These are phyloP conservation scores for Colletotrichum sp. DNA, from an alignment of 2,329 filamentous ascomycete genomes.

Conservation along the genomic window DNA sequence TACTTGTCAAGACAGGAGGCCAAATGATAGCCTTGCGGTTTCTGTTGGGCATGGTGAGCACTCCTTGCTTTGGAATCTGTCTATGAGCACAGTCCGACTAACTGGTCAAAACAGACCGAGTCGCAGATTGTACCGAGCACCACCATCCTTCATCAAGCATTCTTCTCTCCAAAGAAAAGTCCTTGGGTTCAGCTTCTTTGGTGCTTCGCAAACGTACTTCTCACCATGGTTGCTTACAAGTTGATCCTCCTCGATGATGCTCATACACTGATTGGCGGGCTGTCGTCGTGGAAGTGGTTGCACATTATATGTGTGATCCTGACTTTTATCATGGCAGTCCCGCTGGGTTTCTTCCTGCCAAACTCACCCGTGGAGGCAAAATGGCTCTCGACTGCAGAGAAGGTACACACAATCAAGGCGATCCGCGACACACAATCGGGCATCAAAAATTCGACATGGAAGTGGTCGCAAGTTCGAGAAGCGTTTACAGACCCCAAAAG, in stretches of 20 bases:
- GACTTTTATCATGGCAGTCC: background rate
- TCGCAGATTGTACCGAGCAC: slow-evolving; percentile 31
- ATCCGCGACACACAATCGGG: slow-evolving; percentile 26
- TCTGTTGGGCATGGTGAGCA: slow-evolving; percentile 26
- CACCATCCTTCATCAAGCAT: slow-evolving; percentile 31
- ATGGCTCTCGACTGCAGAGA: slow-evolving; percentile 24
- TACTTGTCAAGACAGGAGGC: slow-evolving; percentile 24
- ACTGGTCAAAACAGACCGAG: slow-evolving; percentile 23
- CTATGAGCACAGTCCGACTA: background rate
- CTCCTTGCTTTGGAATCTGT: background rate
- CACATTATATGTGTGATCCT: background rate
- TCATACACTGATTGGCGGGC: slow-evolving; percentile 19
- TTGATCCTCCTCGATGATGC: slow-evolving; percentile 26
- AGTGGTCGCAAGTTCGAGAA: slow-evolving; percentile 27
- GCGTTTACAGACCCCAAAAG: slow-evolving; percentile 25
- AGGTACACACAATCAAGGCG: slow-evolving; percentile 24
- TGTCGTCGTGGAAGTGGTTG: slow-evolving; percentile 21
- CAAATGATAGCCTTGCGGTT: slow-evolving; percentile 27
- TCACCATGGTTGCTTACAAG: slow-evolving; percentile 32
- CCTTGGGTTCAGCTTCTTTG: slow-evolving; percentile 32
- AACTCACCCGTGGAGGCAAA: slow-evolving; percentile 25
- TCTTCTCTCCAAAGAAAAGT: slow-evolving; percentile 31
- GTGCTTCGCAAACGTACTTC: slow-evolving; percentile 31
- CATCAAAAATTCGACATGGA: slow-evolving; percentile 27
- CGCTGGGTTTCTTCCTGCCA: slow-evolving; percentile 24